Conservation (phyloP, 345 rosid genomes). For the Arabis alpina region DNA sequence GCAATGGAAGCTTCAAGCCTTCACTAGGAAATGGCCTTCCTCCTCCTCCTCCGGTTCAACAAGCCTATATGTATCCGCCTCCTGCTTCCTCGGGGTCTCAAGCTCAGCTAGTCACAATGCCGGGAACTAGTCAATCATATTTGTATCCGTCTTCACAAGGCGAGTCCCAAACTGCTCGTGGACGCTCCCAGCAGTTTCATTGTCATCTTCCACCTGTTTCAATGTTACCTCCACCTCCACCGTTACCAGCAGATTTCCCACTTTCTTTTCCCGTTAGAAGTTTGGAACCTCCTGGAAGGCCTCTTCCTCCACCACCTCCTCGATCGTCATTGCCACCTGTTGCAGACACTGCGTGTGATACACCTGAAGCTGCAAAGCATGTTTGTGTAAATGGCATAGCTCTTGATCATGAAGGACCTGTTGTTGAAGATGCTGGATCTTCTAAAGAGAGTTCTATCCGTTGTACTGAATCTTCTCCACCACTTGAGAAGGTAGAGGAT, state of each 20-base stretch:
- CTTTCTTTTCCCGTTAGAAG: slow-evolving; percentile 29
- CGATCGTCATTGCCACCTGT: slow-evolving; percentile 42
- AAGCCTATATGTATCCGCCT: slow-evolving; percentile 43
- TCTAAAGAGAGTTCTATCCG: slow-evolving; percentile 24
- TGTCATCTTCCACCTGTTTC: slow-evolving; percentile 42
- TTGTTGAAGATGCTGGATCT: slow-evolving; percentile 32
- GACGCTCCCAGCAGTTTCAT: slow-evolving; percentile 40
- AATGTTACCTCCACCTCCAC: slow-evolving; percentile 47
- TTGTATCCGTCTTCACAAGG: slow-evolving; percentile 46
- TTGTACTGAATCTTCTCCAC: slow-evolving; percentile 40
- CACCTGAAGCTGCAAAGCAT: slow-evolving; percentile 7
- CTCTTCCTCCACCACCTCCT: slow-evolving; percentile 45
- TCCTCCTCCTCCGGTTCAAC: slow-evolving; percentile 39
- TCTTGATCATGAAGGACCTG: slow-evolving; percentile 31
- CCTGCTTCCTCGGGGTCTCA: slow-evolving; percentile 42
- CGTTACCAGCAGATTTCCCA: slow-evolving; percentile 30
- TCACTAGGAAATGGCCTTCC: slow-evolving; percentile 24
- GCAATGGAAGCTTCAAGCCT: slow-evolving; percentile 24
- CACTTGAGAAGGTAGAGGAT: slow-evolving; percentile 49
- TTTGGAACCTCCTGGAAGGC: slow-evolving; percentile 36
- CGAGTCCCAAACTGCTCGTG: neutral
- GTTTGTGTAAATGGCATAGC: slow-evolving; percentile 30
- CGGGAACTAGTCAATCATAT: slow-evolving; percentile 42
- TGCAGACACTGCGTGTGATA: neutral
- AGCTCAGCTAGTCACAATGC: slow-evolving; percentile 39